Evolutionary conservation across 1,284 basidiomycete species (phyloP).

Genomic region (Trametes pubescens): DNA sequence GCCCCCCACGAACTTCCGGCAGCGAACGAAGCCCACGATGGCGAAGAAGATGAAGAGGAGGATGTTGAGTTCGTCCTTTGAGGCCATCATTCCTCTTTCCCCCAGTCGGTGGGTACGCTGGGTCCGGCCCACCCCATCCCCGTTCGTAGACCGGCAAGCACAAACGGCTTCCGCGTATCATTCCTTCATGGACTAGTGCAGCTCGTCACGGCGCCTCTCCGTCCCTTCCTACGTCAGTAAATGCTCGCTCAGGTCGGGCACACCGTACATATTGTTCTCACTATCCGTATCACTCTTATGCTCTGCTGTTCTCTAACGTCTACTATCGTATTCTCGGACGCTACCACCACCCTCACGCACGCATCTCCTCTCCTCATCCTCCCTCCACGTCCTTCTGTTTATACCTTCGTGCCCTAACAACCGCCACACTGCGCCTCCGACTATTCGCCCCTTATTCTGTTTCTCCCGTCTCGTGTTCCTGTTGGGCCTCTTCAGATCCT

Average conservation of each 20-base stretch:
- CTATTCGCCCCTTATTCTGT: background rate
- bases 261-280: conserved; percentile 22
- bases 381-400: background rate
- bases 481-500: conserved; percentile 22
- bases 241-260: conserved; percentile 10
- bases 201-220: background rate
- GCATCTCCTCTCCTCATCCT: conserved; percentile 10
- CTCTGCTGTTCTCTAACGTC: conserved; percentile 29
- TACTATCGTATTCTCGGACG: conserved; percentile 26
- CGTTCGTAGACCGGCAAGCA: background rate
- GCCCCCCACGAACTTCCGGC: conserved; percentile 37
- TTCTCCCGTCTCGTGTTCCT: conserved; percentile 3
- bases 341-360: conserved; percentile 20
- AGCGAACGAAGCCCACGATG: conserved; percentile 37
- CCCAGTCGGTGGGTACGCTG: background rate
- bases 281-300: conserved; percentile 27
- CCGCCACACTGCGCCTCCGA: background rate
- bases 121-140: background rate
- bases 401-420: background rate
- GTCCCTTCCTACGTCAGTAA: background rate
- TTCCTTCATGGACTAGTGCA: background rate
- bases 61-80: conserved; percentile 62
- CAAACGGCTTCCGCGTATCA: background rate
- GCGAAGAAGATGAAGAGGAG: conserved; percentile 63
- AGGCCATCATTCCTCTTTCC: background rate